These are phyloP conservation scores for Penicillium mononematosum DNA, from an alignment of 495 filamentous ascomycete genomes.

Conservation along the genomic window DNA sequence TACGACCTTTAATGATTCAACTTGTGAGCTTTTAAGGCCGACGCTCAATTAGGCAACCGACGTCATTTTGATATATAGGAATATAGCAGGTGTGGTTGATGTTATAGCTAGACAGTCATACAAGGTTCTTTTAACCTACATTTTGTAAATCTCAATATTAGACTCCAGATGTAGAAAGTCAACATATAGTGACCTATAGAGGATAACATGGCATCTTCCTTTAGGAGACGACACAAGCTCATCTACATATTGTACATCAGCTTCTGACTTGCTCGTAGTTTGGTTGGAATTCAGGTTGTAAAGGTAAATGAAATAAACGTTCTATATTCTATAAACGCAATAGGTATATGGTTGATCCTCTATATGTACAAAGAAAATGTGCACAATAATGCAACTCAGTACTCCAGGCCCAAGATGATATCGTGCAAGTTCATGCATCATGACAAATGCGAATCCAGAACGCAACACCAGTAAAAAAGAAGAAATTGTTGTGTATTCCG, in stretches of 20 bases:
- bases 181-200: too few species aligned
- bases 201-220: too few species aligned
- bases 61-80: neutral
- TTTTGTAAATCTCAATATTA: neutral
- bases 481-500: neutral
- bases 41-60: neutral
- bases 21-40: neutral
- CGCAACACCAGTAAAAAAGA: conserved; percentile 9
- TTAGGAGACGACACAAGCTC: too few species aligned
- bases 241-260: too few species aligned
- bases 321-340: conserved; percentile 36
- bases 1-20: neutral
- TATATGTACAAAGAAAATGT: conserved; percentile 10
- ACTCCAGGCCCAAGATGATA: conserved; percentile 17
- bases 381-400: conserved; percentile 4
- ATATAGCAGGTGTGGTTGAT: too few species aligned
- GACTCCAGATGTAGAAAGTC: too few species aligned
- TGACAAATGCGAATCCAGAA: conserved; percentile 7
- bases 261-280: neutral
- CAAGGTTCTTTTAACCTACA: neutral
- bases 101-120: neutral
- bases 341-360: neutral
- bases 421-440: conserved; percentile 12
- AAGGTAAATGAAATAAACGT: neutral
- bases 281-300: neutral